These are phyloP conservation scores for Penicillium steckii DNA, from an alignment of 495 filamentous ascomycete species.

Conservation along the genomic window DNA sequence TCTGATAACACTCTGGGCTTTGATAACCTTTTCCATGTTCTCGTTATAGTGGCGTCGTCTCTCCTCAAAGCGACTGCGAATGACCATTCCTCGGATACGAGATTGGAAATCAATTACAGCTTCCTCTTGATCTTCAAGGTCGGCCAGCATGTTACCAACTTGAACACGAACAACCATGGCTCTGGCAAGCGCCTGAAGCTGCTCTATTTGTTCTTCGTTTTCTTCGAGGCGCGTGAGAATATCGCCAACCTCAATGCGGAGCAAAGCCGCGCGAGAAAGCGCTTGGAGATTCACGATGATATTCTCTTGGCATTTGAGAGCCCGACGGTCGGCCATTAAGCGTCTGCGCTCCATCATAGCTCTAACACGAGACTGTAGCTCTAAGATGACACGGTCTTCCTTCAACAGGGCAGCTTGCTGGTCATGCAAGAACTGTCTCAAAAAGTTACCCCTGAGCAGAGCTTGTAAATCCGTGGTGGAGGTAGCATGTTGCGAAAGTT, in stretches of 20 bases:
- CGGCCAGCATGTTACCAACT: conserved; percentile 65
- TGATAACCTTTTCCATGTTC: conserved; percentile 99
- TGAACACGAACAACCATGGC: conserved; percentile 75
- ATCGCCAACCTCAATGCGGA: conserved; percentile 67
- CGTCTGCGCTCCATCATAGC: conserved; percentile 44
- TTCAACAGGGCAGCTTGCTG: conserved; percentile 32
- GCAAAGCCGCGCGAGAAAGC: conserved; percentile 68
- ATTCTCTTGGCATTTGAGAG: conserved; percentile 56
- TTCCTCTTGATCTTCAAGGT: conserved; percentile 81
- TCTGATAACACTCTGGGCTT: conserved; percentile 94
- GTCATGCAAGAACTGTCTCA: conserved; percentile 35
- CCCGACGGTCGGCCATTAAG: conserved; percentile 47
- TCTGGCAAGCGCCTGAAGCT: conserved; percentile 71
- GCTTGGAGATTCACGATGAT: conserved; percentile 69
- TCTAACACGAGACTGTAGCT: conserved; percentile 48
- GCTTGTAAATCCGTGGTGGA: conserved; percentile 34
- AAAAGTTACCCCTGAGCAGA: conserved; percentile 27
- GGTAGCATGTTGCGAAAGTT: conserved; percentile 28
- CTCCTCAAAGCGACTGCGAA: conserved; percentile 74
- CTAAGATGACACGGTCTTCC: conserved; percentile 34
- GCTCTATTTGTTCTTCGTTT: conserved; percentile 67
- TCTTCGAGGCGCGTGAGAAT: conserved; percentile 76
- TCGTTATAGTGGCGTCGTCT: conserved; percentile 86
- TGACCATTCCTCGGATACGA: conserved; percentile 66
- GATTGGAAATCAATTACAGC: conserved; percentile 72